Evolutionary conservation across 2,329 filamentous ascomycete genomes (phyloP).

Genomic region (Akanthomyces muscarius): DNA sequence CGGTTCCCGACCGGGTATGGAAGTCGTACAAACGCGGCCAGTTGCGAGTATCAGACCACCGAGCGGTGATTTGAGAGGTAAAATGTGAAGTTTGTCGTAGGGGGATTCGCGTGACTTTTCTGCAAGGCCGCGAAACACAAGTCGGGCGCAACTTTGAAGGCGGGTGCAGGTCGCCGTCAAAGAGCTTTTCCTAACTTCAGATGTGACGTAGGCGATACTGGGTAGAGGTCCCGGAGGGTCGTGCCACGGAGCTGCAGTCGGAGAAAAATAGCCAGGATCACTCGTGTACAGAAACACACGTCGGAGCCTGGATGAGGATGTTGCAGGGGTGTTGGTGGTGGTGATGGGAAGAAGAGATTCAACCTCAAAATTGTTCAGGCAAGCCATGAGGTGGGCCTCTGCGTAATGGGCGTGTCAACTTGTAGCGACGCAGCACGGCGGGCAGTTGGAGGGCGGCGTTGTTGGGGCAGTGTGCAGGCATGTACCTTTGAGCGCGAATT

Average conservation of each 20-base stretch:
- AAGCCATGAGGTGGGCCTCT: conserved; percentile 34
- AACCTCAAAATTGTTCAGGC: conserved; percentile 18
- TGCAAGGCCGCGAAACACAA: neutral
- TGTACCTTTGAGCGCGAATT: neutral
- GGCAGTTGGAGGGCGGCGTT: neutral
- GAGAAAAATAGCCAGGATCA: conserved; percentile 13
- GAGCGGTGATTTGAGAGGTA: neutral
- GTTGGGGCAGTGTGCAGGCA: neutral
- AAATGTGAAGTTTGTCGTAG: neutral
- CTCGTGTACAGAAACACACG: conserved; percentile 11
- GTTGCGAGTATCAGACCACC: neutral
- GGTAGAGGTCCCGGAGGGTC: conserved; percentile 13
- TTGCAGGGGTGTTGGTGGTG: conserved; percentile 16
- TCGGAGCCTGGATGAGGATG: conserved; percentile 13
- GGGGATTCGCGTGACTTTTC: neutral
- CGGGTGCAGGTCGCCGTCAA: conserved; percentile 40
- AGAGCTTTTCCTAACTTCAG: conserved; percentile 30
- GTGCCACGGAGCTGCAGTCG: conserved; percentile 1
- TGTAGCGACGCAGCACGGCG: neutral
- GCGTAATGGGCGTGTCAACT: conserved; percentile 32
- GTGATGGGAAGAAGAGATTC: conserved; percentile 21
- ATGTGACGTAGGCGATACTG: conserved; percentile 18
- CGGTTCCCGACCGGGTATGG: neutral
- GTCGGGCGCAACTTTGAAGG: conserved; percentile 28
- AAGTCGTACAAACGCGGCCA: neutral